phyloP scores from a whole-genome alignment of 192 early-diverging fungal genomes.

The Chytriomyces sp. region DNA sequence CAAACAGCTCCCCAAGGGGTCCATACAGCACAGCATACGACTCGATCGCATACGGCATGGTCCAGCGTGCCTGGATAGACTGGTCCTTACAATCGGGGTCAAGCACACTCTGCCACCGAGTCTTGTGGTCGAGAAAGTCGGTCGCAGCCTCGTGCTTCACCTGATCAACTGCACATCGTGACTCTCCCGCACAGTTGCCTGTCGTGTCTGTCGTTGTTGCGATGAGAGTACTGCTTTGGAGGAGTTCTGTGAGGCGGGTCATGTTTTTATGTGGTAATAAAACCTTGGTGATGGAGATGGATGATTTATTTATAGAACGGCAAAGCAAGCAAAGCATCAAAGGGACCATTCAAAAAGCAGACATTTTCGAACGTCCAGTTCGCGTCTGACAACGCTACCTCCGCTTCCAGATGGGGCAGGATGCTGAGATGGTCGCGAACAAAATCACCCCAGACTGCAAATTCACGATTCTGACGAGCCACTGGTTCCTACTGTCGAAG shows the following conservation, averaged over 20 bases:
- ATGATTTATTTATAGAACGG: no score
- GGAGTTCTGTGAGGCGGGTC: background rate
- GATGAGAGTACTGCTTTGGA: background rate
- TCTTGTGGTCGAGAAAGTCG: background rate
- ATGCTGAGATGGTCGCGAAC: no score
- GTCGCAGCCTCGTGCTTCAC: background rate
- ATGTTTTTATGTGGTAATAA: no score
- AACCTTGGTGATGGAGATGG: no score
- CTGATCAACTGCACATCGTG: background rate
- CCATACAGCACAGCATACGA: background rate
- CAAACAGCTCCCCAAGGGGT: background rate
- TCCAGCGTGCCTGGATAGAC: conserved; percentile 4
- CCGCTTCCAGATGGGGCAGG: no score
- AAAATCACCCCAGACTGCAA: no score
- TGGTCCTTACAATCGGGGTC: conserved; percentile 9
- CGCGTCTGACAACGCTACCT: no score
- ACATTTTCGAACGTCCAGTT: no score
- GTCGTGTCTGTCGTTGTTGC: background rate
- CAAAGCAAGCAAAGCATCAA: no score
- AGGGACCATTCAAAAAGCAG: no score
- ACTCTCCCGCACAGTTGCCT: conserved; percentile 9
- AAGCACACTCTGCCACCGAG: conserved; percentile 11
- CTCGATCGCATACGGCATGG: background rate
- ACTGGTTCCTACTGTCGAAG: no score
- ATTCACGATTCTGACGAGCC: no score